Conservation (phyloP, 2,329 filamentous ascomycete genomes). For the Colletotrichum brevisporum region DNA sequence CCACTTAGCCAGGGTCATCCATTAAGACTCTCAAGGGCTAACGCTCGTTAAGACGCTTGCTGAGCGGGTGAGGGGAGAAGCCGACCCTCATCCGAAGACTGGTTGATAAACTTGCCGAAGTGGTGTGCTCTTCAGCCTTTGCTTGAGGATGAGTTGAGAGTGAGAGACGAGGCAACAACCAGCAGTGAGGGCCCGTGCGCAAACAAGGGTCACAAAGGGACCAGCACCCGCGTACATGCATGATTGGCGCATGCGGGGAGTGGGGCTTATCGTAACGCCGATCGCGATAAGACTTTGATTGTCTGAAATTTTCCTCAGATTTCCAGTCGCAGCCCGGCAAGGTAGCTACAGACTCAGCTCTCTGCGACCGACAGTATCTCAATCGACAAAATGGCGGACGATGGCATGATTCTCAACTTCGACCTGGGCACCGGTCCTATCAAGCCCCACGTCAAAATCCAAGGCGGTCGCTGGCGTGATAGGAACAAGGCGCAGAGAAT, state of each 20-base stretch:
- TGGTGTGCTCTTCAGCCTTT: no score
- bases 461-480: slow-evolving; percentile 94
- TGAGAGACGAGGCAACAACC: no score
- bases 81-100: no score
- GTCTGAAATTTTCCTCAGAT: slow-evolving; percentile 34
- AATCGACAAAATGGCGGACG: slow-evolving; percentile 80
- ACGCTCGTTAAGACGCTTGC: no score
- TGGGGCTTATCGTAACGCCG: slow-evolving; percentile 37
- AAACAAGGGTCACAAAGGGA: neutral
- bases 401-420: slow-evolving; percentile 96
- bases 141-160: no score
- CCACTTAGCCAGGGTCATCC: no score
- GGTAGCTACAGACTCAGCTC: neutral
- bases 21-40: no score
- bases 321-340: neutral
- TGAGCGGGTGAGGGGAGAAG: no score
- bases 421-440: slow-evolving; percentile 79
- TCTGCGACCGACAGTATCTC: slow-evolving; percentile 20
- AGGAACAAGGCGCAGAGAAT: slow-evolving; percentile 83
- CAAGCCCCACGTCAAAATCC: slow-evolving; percentile 76
- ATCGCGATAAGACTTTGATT: slow-evolving; percentile 32
- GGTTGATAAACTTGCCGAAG: no score
- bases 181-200: neutral
- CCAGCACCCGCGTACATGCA: neutral
- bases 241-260: neutral